Evolutionary conservation across 345 rosid genomes (phyloP).

Genomic region (Erodium maritimum): DNA sequence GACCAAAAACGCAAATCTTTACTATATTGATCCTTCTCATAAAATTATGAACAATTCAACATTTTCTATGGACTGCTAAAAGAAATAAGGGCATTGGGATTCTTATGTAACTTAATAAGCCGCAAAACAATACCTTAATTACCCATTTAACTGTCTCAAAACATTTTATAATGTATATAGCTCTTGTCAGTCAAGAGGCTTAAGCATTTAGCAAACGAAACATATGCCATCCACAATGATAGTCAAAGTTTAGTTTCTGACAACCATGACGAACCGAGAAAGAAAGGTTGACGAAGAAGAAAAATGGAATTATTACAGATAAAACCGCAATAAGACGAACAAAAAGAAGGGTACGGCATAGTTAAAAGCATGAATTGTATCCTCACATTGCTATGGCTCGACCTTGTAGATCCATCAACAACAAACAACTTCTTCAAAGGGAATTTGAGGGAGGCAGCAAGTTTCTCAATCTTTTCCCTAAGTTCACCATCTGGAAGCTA

Average conservation of each 20-base stretch:
- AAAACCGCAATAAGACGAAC: neutral
- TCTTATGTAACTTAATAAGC: no score
- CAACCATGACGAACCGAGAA: neutral
- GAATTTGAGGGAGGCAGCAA: constrained; percentile 77
- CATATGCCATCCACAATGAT: neutral
- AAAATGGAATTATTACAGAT: neutral
- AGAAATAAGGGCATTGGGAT: no score
- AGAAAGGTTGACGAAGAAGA: neutral
- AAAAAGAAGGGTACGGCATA: neutral
- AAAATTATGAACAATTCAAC: no score
- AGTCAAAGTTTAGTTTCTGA: no score
- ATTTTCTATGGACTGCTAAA: no score
- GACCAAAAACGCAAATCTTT: no score
- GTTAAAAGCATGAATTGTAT: constrained; percentile 4
- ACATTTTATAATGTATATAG: no score
- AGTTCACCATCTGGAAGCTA: constrained; percentile 96
- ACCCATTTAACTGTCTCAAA: no score
- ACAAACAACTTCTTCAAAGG: constrained; percentile 93
- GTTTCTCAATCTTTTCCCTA: constrained; percentile 67
- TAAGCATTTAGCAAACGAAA: no score
- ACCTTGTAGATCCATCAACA: constrained; percentile 98
- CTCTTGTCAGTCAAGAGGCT: no score
- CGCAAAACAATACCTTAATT: no score
- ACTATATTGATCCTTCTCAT: no score
- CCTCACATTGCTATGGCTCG: constrained; percentile 99